Evolutionary conservation across 2,329 filamentous ascomycete species (phyloP).

Genomic region (Arthrinium phaeospermum): DNA sequence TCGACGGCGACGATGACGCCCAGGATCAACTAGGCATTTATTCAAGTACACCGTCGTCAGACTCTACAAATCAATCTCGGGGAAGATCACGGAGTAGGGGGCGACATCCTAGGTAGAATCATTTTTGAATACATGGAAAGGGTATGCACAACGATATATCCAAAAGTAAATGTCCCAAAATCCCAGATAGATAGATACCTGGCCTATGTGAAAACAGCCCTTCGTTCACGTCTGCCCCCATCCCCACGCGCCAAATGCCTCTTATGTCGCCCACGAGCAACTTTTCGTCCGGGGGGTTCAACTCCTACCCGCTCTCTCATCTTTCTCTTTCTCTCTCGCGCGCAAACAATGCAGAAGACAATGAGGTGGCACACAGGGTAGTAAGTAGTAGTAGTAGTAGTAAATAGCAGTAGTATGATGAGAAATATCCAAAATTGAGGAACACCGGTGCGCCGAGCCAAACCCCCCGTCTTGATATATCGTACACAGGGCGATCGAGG

Average conservation of each 20-base stretch:
- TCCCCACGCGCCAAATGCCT: slow-evolving; percentile 1
- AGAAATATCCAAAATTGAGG: not conserved
- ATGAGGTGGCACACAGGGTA: not conserved
- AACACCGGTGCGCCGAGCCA: slow-evolving; percentile 19
- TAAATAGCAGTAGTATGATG: not conserved
- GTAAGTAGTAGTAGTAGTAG: slow-evolving; percentile 1
- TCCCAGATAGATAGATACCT: slow-evolving; percentile 7
- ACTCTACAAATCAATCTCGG: not conserved
- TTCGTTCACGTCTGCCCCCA: not conserved
- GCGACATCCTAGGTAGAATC: not conserved
- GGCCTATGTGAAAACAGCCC: slow-evolving; percentile 17
- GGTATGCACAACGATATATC: slow-evolving; percentile 21
- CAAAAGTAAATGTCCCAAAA: not conserved
- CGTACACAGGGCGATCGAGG: slow-evolving; percentile 16
- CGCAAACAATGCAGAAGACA: slow-evolving; percentile 10
- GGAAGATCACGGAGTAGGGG: not conserved
- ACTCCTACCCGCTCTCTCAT: not conserved
- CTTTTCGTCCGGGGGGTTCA: not conserved
- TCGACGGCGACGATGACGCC: not conserved
- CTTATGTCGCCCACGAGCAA: not conserved
- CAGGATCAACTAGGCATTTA: too few species aligned
- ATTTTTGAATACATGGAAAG: slow-evolving; percentile 13
- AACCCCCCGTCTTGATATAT: slow-evolving; percentile 21
- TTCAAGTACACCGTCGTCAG: not conserved
- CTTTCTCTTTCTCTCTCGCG: not conserved